These are phyloP conservation scores for Chlorella sp. DNA, from an alignment of 139 green algal species.

Conservation along the genomic window DNA sequence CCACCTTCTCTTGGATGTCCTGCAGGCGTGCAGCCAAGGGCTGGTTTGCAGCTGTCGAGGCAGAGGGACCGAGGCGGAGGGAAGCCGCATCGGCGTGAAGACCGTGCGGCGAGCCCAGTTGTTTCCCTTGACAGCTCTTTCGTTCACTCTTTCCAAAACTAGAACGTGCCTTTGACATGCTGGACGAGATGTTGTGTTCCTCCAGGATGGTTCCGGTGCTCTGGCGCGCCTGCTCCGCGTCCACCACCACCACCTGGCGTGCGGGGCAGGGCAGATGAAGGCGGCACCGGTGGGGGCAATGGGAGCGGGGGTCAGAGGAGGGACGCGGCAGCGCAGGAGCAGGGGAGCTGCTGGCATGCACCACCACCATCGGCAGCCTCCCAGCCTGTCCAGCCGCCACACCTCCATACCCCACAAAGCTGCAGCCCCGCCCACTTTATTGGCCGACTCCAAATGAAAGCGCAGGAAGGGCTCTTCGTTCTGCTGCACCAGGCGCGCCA, in stretches of 20 bases:
- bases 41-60: too few relatives aligned
- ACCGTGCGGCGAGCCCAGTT: too few relatives aligned
- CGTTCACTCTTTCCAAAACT: too few relatives aligned
- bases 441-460: conserved; percentile 77
- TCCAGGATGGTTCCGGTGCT: conserved; percentile 64
- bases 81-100: too few relatives aligned
- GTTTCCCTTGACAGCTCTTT: too few relatives aligned
- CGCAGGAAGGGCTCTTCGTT: conserved; percentile 64
- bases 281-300: not conserved
- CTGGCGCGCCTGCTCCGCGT: conserved; percentile 54
- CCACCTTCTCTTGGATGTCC: conserved; percentile 46
- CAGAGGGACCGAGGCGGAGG: too few relatives aligned
- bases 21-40: too few relatives aligned
- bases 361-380: not conserved
- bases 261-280: not conserved
- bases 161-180: conserved; percentile 44
- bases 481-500: conserved; percentile 69
- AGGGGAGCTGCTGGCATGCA: not conserved
- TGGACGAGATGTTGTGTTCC: conserved; percentile 65
- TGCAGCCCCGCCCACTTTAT: conserved; percentile 47
- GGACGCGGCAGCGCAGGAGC: not conserved
- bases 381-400: not conserved
- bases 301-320: not conserved
- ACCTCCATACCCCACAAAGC: too few relatives aligned
- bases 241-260: conserved; percentile 72